A percentile compares a stretch with the other conserved stretches of the same genome.
Evolutionary conservation across 495 filamentous ascomycete genomes (phyloP).

Genomic region (Aspergillus carlsbadensis): DNA sequence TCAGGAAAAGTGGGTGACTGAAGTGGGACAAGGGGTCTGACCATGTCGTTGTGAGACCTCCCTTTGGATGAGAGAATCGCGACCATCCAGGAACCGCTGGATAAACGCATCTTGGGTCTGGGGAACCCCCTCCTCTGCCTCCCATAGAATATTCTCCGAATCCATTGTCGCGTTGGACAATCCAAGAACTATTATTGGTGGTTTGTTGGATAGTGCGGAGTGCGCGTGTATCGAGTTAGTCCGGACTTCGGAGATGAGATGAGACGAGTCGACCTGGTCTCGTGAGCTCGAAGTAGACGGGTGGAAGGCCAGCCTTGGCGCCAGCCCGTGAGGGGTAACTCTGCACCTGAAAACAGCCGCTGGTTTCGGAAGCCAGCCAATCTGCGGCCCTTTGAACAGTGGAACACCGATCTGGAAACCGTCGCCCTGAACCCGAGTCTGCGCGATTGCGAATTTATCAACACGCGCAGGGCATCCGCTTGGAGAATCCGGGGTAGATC

Average conservation of each 20-base stretch:
- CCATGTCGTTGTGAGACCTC: constrained; percentile 83
- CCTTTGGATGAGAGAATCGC: constrained; percentile 73
- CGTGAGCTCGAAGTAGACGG: not conserved
- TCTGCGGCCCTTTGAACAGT: too few relatives aligned
- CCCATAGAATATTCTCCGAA: constrained; percentile 39
- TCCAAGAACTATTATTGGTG: not conserved
- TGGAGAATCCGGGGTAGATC: too few relatives aligned
- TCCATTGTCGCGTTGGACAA: constrained; percentile 16
- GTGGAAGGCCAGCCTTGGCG: not conserved
- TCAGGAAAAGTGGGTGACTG: not conserved
- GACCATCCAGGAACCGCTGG: constrained; percentile 71
- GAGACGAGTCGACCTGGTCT: not conserved
- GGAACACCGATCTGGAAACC: too few relatives aligned
- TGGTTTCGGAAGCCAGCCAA: not conserved
- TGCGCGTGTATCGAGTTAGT: not conserved
- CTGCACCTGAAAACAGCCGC: not conserved
- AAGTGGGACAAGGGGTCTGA: constrained; percentile 31
- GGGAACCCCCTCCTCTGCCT: constrained; percentile 50
- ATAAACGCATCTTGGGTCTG: constrained; percentile 70
- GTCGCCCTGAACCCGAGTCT: too few relatives aligned
- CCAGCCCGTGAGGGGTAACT: not conserved
- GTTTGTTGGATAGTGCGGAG: not conserved
- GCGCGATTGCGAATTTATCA: too few relatives aligned
- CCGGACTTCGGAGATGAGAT: not conserved
- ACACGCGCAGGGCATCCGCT: too few relatives aligned